Base-by-base conservation (phyloP, 2,329 filamentous ascomycete species). In the Lojkania enalia region DNA sequence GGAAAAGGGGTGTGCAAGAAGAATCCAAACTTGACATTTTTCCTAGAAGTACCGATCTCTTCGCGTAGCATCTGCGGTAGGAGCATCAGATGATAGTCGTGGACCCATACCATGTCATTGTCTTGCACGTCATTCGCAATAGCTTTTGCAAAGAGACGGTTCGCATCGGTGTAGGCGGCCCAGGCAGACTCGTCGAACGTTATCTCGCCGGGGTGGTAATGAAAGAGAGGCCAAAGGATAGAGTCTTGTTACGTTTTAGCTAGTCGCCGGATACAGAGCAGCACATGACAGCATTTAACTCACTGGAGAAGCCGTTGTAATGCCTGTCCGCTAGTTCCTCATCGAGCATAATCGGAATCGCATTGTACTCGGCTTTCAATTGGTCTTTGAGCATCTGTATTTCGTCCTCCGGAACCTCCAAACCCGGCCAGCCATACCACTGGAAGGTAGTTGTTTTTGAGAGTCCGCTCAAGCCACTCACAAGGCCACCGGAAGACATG, bases 11-110 rank as follows among this genome's bases (percentile, higher is more conserved):
- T 97, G 71, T 99, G 94, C 25, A 97, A 77, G 78, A 97, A 99
- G 80, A 97, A 97, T 56, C 92, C 94, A 60, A 99, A 94, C 77
- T 95, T 96, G 72, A 97, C 85, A 57, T 96, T 95, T 74, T 91
- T 89, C 74, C 87, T 90, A 49, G 78, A 81, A 52, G 83, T 72
- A 46, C 87, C 88, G 46, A 96, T 85, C 71, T 95, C 89, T 63
- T 95, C 88, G 51, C 94, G 88, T 47, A 99, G 80, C 90, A 97
- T 95, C 64, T 92, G 84, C 21, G 94, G 94, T 23, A 99, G 81
- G 15, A 99, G 84, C 91, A 97, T 97, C 51, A 97, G 78, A 71
- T 99, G 94, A 74, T 97, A 99, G 72, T 99, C 94, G 70, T 99
- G 94, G 4, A 99, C 89, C 94, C 94, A 99, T 61, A 99, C 87